Evolutionary conservation across 1,284 basidiomycete genomes (phyloP).

Genomic region (Moniliella sp.): DNA sequence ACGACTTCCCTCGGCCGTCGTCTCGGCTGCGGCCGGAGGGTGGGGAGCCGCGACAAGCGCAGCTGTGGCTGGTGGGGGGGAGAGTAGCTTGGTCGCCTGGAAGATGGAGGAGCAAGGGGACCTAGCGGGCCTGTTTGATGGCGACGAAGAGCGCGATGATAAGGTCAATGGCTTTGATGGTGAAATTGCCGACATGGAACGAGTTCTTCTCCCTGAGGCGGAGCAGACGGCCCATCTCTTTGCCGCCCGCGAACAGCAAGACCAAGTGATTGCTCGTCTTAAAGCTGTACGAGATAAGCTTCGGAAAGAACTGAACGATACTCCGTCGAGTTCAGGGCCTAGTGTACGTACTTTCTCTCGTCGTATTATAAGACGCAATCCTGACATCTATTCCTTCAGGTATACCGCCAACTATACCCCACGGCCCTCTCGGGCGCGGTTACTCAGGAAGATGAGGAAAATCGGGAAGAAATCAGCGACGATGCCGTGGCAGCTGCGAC

Average conservation of each 20-base stretch:
- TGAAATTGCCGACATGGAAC: constrained; percentile 8
- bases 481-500: no score
- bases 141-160: constrained; percentile 1
- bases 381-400: no score
- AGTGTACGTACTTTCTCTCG: no score
- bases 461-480: no score
- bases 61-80: constrained; percentile 4
- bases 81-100: constrained; percentile 9
- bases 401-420: no score
- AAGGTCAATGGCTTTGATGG: constrained; percentile 6
- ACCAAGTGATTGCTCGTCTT: no score
- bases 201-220: constrained; percentile 9
- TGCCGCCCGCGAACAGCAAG: constrained; percentile 6
- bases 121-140: constrained; percentile 2
- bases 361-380: no score
- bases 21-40: background rate
- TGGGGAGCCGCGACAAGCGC: background rate
- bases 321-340: no score
- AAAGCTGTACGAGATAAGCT: no score
- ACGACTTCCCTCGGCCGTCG: constrained; percentile 4
- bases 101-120: constrained; percentile 7
- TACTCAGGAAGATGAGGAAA: no score
- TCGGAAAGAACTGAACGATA: no score
- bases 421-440: no score
- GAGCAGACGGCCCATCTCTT: constrained; percentile 10